Conservation (phyloP, 331 rosid species). For the Arachis monticola region DNA sequence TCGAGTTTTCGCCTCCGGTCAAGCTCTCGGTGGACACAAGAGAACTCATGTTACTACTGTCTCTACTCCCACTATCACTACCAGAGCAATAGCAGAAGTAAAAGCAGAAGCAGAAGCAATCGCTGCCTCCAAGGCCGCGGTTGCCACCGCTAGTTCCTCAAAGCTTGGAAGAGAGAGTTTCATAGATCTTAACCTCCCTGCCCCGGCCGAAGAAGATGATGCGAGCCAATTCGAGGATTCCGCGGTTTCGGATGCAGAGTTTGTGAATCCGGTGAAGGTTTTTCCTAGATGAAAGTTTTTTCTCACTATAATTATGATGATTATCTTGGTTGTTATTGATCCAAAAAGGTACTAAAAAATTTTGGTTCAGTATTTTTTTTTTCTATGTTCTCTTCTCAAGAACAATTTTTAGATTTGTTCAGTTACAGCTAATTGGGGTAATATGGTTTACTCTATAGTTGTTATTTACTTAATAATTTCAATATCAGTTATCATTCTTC, state of each 20-base stretch:
- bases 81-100: background rate
- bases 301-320: too few species aligned
- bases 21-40: slow-evolving; percentile 96
- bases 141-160: background rate
- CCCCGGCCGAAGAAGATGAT: slow-evolving; percentile 73
- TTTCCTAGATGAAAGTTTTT: background rate
- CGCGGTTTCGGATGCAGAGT: slow-evolving; percentile 83
- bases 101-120: background rate
- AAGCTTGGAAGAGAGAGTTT: slow-evolving; percentile 48
- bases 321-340: slow-evolving; percentile 29
- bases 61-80: background rate
- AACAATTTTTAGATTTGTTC: slow-evolving; percentile 37
- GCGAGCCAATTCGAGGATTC: slow-evolving; percentile 71
- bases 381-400: background rate
- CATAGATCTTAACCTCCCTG: slow-evolving; percentile 96
- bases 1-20: slow-evolving; percentile 87
- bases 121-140: background rate
- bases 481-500: background rate
- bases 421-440: slow-evolving; percentile 32
- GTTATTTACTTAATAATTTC: slow-evolving; percentile 25
- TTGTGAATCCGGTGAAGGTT: slow-evolving; percentile 49
- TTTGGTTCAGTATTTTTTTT: slow-evolving; percentile 41
- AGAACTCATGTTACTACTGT: slow-evolving; percentile 79
- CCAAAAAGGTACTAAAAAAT: slow-evolving; percentile 54
- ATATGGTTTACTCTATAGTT: slow-evolving; percentile 33